Evolutionary conservation across 2,329 filamentous ascomycete species (phyloP).

Genomic region (Colletotrichum lini): DNA sequence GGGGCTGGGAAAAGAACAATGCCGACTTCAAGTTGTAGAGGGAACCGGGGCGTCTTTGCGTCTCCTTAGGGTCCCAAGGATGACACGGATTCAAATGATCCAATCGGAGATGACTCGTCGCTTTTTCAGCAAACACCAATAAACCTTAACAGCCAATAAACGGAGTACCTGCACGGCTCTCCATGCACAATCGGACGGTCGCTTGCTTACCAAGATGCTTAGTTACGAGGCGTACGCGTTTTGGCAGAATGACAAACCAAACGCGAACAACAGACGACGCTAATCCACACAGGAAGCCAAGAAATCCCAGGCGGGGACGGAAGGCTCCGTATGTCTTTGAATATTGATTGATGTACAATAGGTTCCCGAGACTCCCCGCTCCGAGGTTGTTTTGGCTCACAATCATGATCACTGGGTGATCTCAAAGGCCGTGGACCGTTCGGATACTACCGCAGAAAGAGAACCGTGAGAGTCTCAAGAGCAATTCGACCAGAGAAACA

Average conservation of each 20-base stretch:
- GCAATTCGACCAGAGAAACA: background rate
- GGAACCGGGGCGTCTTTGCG: background rate
- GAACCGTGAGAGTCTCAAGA: background rate
- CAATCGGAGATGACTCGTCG: conserved; percentile 10
- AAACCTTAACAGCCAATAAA: conserved; percentile 26
- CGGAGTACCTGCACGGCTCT: conserved; percentile 13
- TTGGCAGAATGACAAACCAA: conserved; percentile 41
- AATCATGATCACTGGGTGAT: background rate
- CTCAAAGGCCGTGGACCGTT: background rate
- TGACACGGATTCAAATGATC: conserved; percentile 15
- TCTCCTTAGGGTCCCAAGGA: conserved; percentile 18
- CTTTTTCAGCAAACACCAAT: conserved; percentile 7
- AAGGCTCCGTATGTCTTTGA: background rate
- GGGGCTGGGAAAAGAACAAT: conserved; percentile 80
- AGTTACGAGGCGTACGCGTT: conserved; percentile 35
- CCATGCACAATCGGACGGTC: conserved; percentile 6
- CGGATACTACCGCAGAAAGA: no score
- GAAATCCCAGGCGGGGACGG: conserved; percentile 10
- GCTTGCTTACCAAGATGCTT: conserved; percentile 41
- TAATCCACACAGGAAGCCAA: conserved; percentile 9
- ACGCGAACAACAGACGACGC: conserved; percentile 35
- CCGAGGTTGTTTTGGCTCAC: no score
- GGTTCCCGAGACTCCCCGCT: conserved; percentile 19
- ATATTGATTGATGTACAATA: conserved; percentile 1
- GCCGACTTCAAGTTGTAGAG: conserved; percentile 81